Base-by-base conservation (phyloP, 176 grass and related monocot genomes). In the Lolium rigidum region DNA sequence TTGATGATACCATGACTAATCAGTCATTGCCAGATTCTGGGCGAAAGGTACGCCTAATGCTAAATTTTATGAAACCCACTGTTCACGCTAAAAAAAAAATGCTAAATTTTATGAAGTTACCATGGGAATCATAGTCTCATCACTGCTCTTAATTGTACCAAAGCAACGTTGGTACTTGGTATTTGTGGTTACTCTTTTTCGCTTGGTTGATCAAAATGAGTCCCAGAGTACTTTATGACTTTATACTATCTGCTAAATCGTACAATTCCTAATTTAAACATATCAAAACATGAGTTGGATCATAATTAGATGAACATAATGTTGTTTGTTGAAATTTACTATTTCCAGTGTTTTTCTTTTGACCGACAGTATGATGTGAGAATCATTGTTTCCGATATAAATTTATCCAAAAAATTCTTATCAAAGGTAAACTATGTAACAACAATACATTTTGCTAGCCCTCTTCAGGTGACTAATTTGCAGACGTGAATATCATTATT, bases 1-100 rank as follows among this genome's bases (percentile, higher is more conserved):
- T 94, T 65, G 86, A 92, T 89, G 95, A 98, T 76, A 70, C 86
- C 4, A 86, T 95, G 70, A 90, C 89, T 84, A 88, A 95, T 89
- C 89, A 87, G 41, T 86, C 88, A 62, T 87, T 92, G 48, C 88
- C 89, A 88, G 91, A 95, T 89, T 92, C 88, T 78, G 84, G 91
- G 89, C 74, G 84, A 86, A 95, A 98, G 96, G 93, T 95, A 86
- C 50, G 41, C 70, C 84, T 82, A 66, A 41, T 84, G 21, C 13
- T 85, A 59, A 54, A 2, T 35, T 35, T 35, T 35, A 35, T 35
- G 31, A 35, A 35, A 35, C 31, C 31, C 31, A 35, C 31, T 35
- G 31, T 35, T 35, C 31, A 35, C 31, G 31, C 31, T 35, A 35
- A 35, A 35, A 35, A 35, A 35, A 35, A 35, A 35, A 35, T 35